Evolutionary conservation across 78 protist genomes (phyloP).

Genomic region (Dictyostelium discoideum): DNA sequence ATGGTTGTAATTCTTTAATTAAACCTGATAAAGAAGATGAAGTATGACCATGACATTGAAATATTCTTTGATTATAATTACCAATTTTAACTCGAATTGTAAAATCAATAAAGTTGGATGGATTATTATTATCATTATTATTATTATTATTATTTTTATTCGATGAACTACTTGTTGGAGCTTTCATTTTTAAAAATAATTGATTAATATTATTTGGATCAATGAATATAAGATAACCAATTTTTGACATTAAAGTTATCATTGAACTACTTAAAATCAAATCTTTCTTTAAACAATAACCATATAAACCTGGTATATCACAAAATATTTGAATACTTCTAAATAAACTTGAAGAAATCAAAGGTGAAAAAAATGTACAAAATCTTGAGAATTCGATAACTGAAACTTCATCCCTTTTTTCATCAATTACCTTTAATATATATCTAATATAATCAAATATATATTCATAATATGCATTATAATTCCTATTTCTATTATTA

Average conservation of each 20-base stretch:
- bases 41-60: conserved; percentile 12
- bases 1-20: not conserved
- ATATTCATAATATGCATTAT: conserved; percentile 9
- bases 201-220: not conserved
- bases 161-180: not conserved
- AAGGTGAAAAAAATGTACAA: not conserved
- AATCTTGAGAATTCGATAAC: not conserved
- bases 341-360: not conserved
- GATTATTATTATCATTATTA: not conserved
- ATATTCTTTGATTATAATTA: not conserved
- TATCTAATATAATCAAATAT: conserved; percentile 2
- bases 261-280: not conserved
- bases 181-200: not conserved
- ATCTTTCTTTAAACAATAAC: conserved; percentile 13
- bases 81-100: conserved; percentile 3
- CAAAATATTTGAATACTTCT: conserved; percentile 10
- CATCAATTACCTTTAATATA: conserved; percentile 3
- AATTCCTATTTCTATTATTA: conserved; percentile 1
- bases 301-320: conserved; percentile 3
- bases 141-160: not conserved
- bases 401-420: not conserved
- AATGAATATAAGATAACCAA: not conserved
- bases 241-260: not conserved
- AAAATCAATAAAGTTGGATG: not conserved
- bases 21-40: not conserved